Conservation (phyloP, 2,329 filamentous ascomycete genomes). For the Lasiodiplodia citricola region DNA sequence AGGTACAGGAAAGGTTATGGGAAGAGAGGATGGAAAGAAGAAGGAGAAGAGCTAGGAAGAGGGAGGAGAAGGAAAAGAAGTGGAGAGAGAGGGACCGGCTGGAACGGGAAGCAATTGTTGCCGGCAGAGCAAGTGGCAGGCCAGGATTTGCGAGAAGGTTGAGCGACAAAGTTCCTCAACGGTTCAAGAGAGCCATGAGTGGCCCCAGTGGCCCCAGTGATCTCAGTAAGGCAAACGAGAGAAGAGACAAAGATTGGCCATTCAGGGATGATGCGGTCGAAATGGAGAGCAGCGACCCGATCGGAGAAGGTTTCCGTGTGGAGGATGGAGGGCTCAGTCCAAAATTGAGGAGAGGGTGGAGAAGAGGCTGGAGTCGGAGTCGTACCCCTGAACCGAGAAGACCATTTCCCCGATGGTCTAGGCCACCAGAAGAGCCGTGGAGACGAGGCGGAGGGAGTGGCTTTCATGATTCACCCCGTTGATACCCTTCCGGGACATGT, state of each 20-base stretch:
- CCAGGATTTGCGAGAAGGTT: background rate
- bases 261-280: background rate
- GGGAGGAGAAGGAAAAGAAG: constrained; percentile 2
- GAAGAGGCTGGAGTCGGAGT: constrained; percentile 14
- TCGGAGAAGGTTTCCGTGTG: background rate
- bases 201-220: background rate
- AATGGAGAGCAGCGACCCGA: background rate
- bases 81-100: constrained; percentile 7
- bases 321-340: background rate
- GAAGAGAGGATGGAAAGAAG: constrained; percentile 9
- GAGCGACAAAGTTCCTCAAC: background rate
- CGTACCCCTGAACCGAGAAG: background rate
- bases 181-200: background rate
- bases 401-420: background rate
- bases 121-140: background rate
- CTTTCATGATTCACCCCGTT: background rate
- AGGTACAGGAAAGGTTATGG: constrained; percentile 2
- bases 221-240: background rate
- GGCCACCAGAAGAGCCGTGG: background rate
- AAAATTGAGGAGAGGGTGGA: background rate
- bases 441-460: background rate
- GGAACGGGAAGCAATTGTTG: background rate
- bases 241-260: background rate
- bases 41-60: constrained; percentile 1
- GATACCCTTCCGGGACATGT: background rate